Conservation (phyloP, 306 rosid genomes). For the Phaseolus lunatus region DNA sequence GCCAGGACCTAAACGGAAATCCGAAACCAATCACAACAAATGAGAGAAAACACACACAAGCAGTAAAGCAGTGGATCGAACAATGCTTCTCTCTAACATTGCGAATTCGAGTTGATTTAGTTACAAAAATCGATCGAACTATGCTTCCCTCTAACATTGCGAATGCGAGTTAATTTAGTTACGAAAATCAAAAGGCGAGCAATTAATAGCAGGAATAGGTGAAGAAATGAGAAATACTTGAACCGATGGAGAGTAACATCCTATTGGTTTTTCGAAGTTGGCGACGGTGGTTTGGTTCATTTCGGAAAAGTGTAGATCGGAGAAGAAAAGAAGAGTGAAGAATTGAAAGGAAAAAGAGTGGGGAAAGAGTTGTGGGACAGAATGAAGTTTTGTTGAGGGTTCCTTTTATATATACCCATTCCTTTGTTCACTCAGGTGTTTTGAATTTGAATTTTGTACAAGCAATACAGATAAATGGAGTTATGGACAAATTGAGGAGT, state of each 20-base stretch:
- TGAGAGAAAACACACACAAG: neutral
- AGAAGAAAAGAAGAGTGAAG: neutral
- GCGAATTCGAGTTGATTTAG: neutral
- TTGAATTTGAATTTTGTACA: neutral
- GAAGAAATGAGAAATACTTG: constrained; percentile 57
- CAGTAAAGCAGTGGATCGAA: neutral
- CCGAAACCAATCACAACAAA: neutral
- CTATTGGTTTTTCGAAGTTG: constrained; percentile 66
- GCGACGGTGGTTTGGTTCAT: constrained; percentile 52
- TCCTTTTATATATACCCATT: neutral
- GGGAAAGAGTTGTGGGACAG: neutral
- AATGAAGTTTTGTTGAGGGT: neutral
- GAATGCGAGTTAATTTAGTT: neutral
- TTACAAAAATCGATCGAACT: constrained; percentile 30
- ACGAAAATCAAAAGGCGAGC: constrained; percentile 2
- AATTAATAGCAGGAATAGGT: neutral
- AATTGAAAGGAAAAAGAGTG: neutral
- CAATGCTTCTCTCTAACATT: neutral
- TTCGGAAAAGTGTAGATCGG: constrained; percentile 40
- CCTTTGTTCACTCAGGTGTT: constrained; percentile 3
- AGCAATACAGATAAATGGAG: neutral
- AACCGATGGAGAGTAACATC: constrained; percentile 78
- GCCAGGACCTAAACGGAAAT: constrained; percentile 16
- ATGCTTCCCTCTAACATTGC: neutral
- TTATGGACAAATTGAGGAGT: no score